Evolutionary conservation across 768 basidiomycete genomes (phyloP), one percentile per base, ranked within the genome.

Genomic region (Psilocybe sp.): DNA sequence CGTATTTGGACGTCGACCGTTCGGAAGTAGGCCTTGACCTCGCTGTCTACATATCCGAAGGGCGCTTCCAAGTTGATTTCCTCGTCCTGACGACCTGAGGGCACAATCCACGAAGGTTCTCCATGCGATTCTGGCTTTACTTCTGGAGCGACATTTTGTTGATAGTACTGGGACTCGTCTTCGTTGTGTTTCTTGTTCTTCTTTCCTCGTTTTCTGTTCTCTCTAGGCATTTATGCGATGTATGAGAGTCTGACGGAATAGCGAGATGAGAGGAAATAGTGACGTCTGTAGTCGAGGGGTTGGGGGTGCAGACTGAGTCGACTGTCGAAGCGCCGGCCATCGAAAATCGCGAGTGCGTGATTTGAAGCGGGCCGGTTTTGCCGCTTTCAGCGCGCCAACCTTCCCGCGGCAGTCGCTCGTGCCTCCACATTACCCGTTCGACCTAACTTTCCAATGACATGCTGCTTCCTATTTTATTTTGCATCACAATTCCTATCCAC

Each of bases 11-110:
- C 74, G 54, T 97, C 92, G 10, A 96, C 92, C 1, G 84, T 91
- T 40, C 87, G 73, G 60, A 97, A 96, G 69, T 98, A 98, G 1
- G 92, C 90, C 65, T 96, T 96, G 28, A 96, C 74, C 61, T 96
- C 94, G 15, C 81, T 79, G 56, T 96, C 93, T 7, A 96, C 83
- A 52, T 84, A 87, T 50, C 93, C 95, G 64, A 94, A 97, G 2
- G 94, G 93, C 39, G 89, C 87, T 52, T 91, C 89, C 13, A 67
- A 63, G 60, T 84, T 75, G 46, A 68, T 47, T 45, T 77, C 74
- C 35, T 71, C 62, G 3, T 44, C 52, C n/a, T 63, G 48, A 31
- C 65, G 59, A 32, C 64, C 67, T 14, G 73, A 63, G 42, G 78
- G 61, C 9, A 81, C 71, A 45, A 90, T 89, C 89, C 89, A 91